Evolutionary conservation across 441 rosid species (phyloP).

Genomic region (Flueggea neowawraea): DNA sequence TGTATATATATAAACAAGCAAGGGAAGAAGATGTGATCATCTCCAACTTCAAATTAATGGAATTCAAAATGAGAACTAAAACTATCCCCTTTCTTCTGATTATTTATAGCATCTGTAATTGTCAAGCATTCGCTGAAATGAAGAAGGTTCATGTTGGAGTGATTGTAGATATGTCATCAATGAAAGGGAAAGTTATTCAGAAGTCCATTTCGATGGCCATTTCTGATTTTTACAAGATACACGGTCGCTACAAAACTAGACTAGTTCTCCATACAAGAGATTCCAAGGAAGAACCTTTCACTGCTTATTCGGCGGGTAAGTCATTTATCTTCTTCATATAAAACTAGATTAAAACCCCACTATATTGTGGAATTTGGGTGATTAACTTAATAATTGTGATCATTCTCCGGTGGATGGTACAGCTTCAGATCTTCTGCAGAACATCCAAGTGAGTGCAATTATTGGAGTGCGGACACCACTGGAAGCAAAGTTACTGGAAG

Average conservation of each 20-base stretch:
- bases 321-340: background rate
- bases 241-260: conserved; percentile 1
- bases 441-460: conserved; percentile 22
- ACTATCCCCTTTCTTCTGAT: too few species aligned
- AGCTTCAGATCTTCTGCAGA: conserved; percentile 19
- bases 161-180: conserved; percentile 4
- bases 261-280: conserved; percentile 10
- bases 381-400: too few species aligned
- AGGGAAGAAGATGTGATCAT: too few species aligned
- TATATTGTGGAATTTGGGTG: too few species aligned
- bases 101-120: background rate
- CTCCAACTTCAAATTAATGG: too few species aligned
- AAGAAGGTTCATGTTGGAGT: conserved; percentile 12
- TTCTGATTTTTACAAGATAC: conserved; percentile 12
- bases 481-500: conserved; percentile 26
- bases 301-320: conserved; percentile 14
- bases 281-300: conserved; percentile 14
- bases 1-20: too few species aligned
- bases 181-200: background rate
- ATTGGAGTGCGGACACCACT: conserved; percentile 23
- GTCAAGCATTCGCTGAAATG: background rate
- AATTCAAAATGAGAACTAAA: too few species aligned
- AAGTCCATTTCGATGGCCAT: conserved; percentile 22
- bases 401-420: too few species aligned
- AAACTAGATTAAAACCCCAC: too few species aligned